Conservation (phyloP, 2,329 filamentous ascomycete species). For the Ilyonectria destructans region DNA sequence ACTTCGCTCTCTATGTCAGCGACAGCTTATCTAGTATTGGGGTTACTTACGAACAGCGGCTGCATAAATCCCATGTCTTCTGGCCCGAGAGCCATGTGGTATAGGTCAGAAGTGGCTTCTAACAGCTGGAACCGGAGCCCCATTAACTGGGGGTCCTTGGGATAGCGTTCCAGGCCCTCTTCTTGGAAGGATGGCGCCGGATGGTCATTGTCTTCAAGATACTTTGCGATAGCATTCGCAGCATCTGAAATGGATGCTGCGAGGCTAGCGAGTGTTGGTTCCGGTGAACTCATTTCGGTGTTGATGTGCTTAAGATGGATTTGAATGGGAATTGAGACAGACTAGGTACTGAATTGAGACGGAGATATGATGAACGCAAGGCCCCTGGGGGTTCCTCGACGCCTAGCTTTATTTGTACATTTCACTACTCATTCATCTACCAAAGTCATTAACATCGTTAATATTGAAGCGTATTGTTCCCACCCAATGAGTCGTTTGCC, state of each 20-base stretch:
- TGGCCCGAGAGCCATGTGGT: constrained; percentile 33
- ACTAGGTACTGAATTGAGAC: too few species aligned
- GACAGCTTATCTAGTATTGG: background rate
- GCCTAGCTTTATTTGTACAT: too few species aligned
- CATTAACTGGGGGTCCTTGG: constrained; percentile 34
- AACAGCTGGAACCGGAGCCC: constrained; percentile 32
- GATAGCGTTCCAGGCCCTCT: constrained; percentile 27
- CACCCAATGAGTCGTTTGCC: too few species aligned
- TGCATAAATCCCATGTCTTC: constrained; percentile 28
- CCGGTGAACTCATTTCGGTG: background rate
- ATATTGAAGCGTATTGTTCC: too few species aligned
- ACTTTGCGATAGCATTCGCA: constrained; percentile 25
- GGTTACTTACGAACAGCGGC: constrained; percentile 17
- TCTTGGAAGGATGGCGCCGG: constrained; percentile 20
- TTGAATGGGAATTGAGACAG: too few species aligned
- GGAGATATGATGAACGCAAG: too few species aligned
- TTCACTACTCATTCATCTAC: too few species aligned
- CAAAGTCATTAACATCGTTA: too few species aligned
- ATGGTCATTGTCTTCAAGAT: constrained; percentile 24
- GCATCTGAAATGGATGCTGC: constrained; percentile 21
- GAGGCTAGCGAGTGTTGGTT: constrained; percentile 14
- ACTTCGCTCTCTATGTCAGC: background rate
- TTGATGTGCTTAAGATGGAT: too few species aligned
- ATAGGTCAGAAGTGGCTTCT: constrained; percentile 30
- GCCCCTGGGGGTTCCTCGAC: too few species aligned